Conservation (phyloP, 257 asterid species). For the Primulina huaijiensis region DNA sequence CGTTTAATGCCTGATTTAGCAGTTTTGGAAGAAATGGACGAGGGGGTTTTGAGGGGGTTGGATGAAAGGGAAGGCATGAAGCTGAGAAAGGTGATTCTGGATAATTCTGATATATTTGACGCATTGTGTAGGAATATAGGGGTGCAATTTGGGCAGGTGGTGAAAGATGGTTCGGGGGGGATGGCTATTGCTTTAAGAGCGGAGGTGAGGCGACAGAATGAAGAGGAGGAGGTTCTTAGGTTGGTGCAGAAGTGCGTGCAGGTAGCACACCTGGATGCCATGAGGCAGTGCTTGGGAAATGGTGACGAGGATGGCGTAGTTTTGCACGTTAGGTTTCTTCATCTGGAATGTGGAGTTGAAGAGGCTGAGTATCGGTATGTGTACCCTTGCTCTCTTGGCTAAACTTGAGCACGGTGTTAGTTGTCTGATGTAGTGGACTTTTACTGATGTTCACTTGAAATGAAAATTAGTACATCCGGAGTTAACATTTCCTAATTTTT, state of each 20-base stretch:
- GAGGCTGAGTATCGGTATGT: conserved; percentile 81
- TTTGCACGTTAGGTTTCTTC: conserved; percentile 72
- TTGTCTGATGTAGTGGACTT: conserved; percentile 21
- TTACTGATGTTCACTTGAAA: conserved; percentile 8
- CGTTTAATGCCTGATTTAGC: conserved; percentile 69
- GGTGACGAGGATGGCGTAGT: conserved; percentile 59
- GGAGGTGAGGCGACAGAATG: conserved; percentile 40
- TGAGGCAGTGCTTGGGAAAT: conserved; percentile 55
- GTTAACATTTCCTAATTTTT: not conserved
- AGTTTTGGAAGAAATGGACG: conserved; percentile 34
- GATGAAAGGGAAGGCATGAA: conserved; percentile 58
- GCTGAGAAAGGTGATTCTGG: conserved; percentile 55
- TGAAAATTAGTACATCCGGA: conserved; percentile 8
- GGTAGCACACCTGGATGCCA: conserved; percentile 67
- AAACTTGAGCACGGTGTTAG: conserved; percentile 16
- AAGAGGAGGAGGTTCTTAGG: conserved; percentile 56
- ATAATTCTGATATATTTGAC: conserved; percentile 60
- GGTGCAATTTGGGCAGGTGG: conserved; percentile 54
- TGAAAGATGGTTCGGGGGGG: conserved; percentile 48
- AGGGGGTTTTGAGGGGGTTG: conserved; percentile 28
- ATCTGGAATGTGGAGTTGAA: conserved; percentile 61
- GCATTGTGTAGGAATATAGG: conserved; percentile 68
- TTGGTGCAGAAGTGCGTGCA: conserved; percentile 71
- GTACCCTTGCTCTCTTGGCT: conserved; percentile 15
- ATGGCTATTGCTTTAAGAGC: conserved; percentile 60